A percentile compares a stretch with the other conserved stretches of the same genome.
Evolutionary conservation across 495 filamentous ascomycete species (phyloP).

Genomic region (Xylaria bambusicola): DNA sequence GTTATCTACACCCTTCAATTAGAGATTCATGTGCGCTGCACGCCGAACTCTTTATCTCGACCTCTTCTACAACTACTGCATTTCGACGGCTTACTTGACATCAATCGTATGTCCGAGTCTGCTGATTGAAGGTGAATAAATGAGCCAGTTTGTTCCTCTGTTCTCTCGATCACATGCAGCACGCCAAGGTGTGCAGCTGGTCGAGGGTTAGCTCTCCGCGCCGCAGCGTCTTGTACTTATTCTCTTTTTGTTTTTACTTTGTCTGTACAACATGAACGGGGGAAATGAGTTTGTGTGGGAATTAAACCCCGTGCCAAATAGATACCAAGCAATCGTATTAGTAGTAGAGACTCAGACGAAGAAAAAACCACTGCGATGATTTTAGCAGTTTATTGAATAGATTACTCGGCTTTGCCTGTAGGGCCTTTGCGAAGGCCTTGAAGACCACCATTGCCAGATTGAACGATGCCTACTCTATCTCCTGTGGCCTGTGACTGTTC

Average conservation of each 20-base stretch:
- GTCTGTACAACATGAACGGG: conserved; percentile 7
- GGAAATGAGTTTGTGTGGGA: not conserved
- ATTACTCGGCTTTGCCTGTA: too few relatives aligned
- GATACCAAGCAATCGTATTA: conserved; percentile 16
- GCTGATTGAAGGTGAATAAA: too few relatives aligned
- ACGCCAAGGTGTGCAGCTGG: not conserved
- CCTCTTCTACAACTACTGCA: not conserved
- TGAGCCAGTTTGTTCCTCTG: not conserved
- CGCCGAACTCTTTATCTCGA: not conserved
- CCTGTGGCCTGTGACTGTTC: too few relatives aligned
- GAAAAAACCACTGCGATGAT: not conserved
- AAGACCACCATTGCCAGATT: too few relatives aligned
- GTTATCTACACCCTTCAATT: too few relatives aligned
- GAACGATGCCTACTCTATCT: too few relatives aligned
- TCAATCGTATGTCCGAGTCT: too few relatives aligned
- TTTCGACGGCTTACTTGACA: not conserved
- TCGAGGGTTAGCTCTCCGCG: not conserved
- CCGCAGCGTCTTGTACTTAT: conserved; percentile 8
- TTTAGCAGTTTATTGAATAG: not conserved
- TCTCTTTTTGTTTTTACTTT: conserved; percentile 14
- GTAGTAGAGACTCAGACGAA: conserved; percentile 10
- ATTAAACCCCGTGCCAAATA: conserved; percentile 1
- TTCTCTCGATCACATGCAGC: not conserved
- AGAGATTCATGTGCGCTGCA: too few relatives aligned
- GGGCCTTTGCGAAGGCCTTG: too few relatives aligned